Percentiles rank a stretch among this genome's conserved stretches.
These are phyloP conservation scores for Cicer cuneatum DNA, from an alignment of 306 rosid genomes.

Conservation along the genomic window DNA sequence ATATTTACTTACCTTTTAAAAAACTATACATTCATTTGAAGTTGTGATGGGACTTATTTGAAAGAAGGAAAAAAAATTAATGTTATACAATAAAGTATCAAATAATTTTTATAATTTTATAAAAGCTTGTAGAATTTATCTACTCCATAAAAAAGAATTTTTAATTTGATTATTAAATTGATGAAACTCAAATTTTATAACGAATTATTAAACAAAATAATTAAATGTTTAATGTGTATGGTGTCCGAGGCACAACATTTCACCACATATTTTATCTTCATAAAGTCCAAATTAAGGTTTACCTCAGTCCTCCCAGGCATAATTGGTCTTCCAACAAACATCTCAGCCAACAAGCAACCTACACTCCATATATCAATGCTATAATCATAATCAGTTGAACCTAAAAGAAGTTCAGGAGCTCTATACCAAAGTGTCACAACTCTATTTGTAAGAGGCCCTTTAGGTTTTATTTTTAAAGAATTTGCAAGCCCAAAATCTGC, in stretches of 20 bases:
- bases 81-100: no score
- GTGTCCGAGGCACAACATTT: constrained; percentile 1
- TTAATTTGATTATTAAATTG: no score
- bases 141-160: no score
- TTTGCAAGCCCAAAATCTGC: constrained; percentile 90
- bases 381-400: constrained; percentile 77
- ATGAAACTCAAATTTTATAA: no score
- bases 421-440: constrained; percentile 96
- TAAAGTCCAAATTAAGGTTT: constrained; percentile 9
- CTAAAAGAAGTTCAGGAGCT: constrained; percentile 85
- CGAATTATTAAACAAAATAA: no score
- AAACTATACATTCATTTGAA: no score
- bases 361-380: constrained; percentile 91
- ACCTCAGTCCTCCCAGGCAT: constrained; percentile 90
- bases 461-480: constrained; percentile 50
- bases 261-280: not conserved
- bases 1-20: no score
- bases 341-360: constrained; percentile 76
- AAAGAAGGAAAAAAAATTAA: no score
- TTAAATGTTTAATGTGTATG: not conserved
- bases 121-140: no score
- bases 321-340: constrained; percentile 70
- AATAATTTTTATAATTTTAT: no score
- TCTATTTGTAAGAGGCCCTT: constrained; percentile 63
- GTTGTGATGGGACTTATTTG: no score